Evolutionary conservation across 2,329 filamentous ascomycete species (phyloP).

Genomic region (Hirsutella thompsonii): DNA sequence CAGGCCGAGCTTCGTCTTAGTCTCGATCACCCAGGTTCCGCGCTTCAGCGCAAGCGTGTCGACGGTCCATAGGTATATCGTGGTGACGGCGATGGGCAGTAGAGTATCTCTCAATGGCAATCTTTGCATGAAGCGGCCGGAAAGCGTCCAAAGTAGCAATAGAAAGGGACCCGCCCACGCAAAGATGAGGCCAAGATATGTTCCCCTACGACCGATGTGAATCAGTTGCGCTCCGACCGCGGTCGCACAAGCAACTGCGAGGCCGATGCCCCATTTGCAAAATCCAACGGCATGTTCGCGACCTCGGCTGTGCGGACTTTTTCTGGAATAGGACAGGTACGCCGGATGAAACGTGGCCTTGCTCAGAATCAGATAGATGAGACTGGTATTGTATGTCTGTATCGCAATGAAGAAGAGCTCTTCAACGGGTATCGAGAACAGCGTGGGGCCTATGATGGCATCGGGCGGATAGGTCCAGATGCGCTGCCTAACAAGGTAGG

Average conservation of each 20-base stretch:
- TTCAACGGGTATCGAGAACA: slow-evolving; percentile 55
- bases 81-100: slow-evolving; percentile 50
- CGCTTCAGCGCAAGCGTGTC: slow-evolving; percentile 54
- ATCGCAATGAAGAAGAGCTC: slow-evolving; percentile 69
- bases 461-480: slow-evolving; percentile 61
- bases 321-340: slow-evolving; percentile 20
- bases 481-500: slow-evolving; percentile 53
- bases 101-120: slow-evolving; percentile 34
- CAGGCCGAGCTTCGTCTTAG: slow-evolving; percentile 51
- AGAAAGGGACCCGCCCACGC: no score
- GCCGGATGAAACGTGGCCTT: slow-evolving; percentile 44
- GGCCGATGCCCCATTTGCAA: neutral
- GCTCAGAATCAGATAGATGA: slow-evolving; percentile 55
- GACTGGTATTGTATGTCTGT: slow-evolving; percentile 60
- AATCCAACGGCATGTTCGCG: neutral
- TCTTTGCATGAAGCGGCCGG: slow-evolving; percentile 1
- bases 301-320: no score
- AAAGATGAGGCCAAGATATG: slow-evolving; percentile 50
- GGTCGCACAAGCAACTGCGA: neutral
- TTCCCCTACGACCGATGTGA: slow-evolving; percentile 29
- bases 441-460: slow-evolving; percentile 48
- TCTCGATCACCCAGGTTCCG: slow-evolving; percentile 60
- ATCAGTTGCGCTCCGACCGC: neutral
- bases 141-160: neutral
- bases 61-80: slow-evolving; percentile 58